phyloP scores from a whole-genome alignment of 2,329 filamentous ascomycete genomes.

The Aspergillus arachidicola region DNA sequence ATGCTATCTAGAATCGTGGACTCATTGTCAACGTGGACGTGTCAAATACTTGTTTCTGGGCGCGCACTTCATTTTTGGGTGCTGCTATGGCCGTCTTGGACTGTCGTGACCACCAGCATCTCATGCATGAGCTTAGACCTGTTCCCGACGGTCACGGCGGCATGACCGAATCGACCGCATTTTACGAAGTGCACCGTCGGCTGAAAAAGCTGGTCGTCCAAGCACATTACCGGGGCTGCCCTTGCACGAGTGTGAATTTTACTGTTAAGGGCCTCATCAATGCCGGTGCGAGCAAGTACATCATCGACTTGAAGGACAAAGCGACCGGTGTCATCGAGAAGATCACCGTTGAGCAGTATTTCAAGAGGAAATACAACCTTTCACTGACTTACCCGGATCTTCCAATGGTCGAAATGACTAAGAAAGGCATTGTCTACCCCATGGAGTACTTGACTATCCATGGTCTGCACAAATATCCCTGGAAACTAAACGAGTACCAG shows the following conservation, averaged over 20 bases:
- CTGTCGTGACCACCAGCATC: constrained; percentile 33
- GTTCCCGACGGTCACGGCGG: constrained; percentile 27
- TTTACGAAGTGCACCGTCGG: constrained; percentile 31
- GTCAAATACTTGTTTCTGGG: constrained; percentile 89
- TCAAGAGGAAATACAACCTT: constrained; percentile 55
- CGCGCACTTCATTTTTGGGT: constrained; percentile 40
- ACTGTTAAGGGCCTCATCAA: constrained; percentile 54
- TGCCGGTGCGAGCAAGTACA: constrained; percentile 47
- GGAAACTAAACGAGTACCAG: constrained; percentile 63
- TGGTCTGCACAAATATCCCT: constrained; percentile 59
- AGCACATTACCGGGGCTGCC: constrained; percentile 39
- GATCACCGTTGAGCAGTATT: constrained; percentile 63
- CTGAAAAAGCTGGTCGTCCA: constrained; percentile 42
- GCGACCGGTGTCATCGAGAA: constrained; percentile 47
- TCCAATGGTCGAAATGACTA: constrained; percentile 63
- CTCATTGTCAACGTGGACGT: constrained; percentile 88
- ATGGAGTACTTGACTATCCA: constrained; percentile 59
- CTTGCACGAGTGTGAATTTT: constrained; percentile 45
- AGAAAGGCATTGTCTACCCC: constrained; percentile 55
- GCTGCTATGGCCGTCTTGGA: constrained; percentile 38
- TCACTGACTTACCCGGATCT: constrained; percentile 49
- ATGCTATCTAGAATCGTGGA: constrained; percentile 54
- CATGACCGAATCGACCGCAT: constrained; percentile 25
- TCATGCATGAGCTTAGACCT: constrained; percentile 29
- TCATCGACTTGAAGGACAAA: constrained; percentile 43